A percentile compares a stretch with the other conserved stretches of the same genome.
Conservation (phyloP, 1,284 basidiomycete species). For the Mycosarcoma maydis region DNA sequence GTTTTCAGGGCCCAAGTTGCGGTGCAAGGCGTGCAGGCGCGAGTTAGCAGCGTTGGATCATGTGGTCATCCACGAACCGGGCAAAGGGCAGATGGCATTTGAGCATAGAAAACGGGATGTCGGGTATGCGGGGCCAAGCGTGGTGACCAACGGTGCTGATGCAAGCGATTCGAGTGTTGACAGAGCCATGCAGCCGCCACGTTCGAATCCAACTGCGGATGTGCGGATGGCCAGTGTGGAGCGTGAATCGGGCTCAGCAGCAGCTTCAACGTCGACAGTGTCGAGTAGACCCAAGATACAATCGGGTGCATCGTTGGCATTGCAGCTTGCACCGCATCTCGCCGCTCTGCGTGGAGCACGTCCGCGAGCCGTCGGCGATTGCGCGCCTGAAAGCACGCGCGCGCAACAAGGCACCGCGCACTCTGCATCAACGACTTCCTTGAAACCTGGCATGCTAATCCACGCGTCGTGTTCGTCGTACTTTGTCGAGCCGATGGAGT, state of each 20-base stretch:
- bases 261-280: neutral
- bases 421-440: too few relatives aligned
- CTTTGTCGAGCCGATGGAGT: constrained; percentile 95
- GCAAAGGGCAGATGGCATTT: constrained; percentile 61
- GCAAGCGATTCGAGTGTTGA: neutral
- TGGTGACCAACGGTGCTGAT: neutral
- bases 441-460: constrained; percentile 55
- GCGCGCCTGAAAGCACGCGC: too few relatives aligned
- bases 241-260: neutral
- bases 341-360: constrained; percentile 53
- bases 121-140: constrained; percentile 7
- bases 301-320: constrained; percentile 46
- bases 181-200: too few relatives aligned
- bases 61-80: constrained; percentile 61
- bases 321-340: constrained; percentile 54
- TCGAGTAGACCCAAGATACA: constrained; percentile 27
- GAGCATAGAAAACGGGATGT: constrained; percentile 51
- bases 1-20: constrained; percentile 40
- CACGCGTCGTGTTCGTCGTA: constrained; percentile 85
- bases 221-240: too few relatives aligned
- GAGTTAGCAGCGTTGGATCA: constrained; percentile 59
- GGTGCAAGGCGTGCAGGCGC: constrained; percentile 61
- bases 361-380: too few relatives aligned
- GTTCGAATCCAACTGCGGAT: too few relatives aligned
- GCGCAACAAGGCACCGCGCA: too few relatives aligned